These are phyloP conservation scores for Scortechinia acanthostroma DNA, from an alignment of 2,329 filamentous ascomycete genomes.

Conservation along the genomic window DNA sequence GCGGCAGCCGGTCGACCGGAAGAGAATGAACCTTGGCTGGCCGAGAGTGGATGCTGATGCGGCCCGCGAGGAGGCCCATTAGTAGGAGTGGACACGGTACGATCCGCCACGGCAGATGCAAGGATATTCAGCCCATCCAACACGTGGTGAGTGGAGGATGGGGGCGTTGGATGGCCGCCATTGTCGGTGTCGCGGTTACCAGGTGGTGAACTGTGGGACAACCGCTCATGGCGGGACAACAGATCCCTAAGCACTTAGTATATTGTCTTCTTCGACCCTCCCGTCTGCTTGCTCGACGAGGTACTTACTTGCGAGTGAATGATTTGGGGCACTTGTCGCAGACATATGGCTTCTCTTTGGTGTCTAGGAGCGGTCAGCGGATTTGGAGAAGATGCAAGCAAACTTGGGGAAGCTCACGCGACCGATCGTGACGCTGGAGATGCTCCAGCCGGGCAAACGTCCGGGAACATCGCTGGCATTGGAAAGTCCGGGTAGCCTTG, in stretches of 20 bases:
- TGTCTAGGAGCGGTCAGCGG: too few species aligned
- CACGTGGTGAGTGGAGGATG: neutral
- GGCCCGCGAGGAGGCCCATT: too few species aligned
- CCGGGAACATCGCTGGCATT: neutral
- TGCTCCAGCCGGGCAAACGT: neutral
- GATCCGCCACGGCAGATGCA: neutral
- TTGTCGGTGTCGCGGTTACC: too few species aligned
- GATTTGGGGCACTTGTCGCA: neutral
- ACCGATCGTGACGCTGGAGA: neutral
- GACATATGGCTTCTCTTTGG: slow-evolving; percentile 1
- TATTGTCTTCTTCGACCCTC: too few species aligned
- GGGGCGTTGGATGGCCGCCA: too few species aligned
- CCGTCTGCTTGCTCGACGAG: neutral
- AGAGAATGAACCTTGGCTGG: too few species aligned
- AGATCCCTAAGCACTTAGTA: neutral
- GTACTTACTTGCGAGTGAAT: neutral
- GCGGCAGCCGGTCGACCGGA: too few species aligned
- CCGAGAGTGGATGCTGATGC: too few species aligned
- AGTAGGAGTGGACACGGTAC: neutral
- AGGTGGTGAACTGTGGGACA: neutral
- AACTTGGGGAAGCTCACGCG: neutral
- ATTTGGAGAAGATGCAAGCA: too few species aligned
- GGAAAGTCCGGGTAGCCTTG: neutral
- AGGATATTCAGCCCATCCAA: neutral
- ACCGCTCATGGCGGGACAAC: neutral